These are phyloP conservation scores for Kurtzmaniella quercitrusa DNA, from an alignment of 1,139 yeast species.

Conservation along the genomic window DNA sequence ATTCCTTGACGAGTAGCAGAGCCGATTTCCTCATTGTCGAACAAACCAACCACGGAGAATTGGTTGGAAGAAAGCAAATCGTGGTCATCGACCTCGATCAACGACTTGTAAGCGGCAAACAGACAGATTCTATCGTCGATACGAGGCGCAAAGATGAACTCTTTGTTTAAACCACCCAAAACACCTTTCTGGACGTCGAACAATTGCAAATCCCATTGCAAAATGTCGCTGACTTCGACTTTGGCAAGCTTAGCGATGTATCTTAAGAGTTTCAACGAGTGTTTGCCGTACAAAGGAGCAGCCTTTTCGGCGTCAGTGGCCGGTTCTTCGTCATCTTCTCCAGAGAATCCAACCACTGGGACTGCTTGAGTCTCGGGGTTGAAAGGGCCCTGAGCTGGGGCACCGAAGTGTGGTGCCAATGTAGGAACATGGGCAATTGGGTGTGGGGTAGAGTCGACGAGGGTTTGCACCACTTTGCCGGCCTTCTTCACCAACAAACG, in stretches of 20 bases:
- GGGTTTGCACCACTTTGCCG: slow-evolving; percentile 32
- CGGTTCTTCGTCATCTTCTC: slow-evolving; percentile 25
- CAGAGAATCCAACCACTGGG: slow-evolving; percentile 52
- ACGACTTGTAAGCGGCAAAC: slow-evolving; percentile 51
- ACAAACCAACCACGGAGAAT: slow-evolving; percentile 49
- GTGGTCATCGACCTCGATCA: slow-evolving; percentile 37
- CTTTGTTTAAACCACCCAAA: slow-evolving; percentile 56
- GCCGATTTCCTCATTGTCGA: slow-evolving; percentile 64
- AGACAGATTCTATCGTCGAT: slow-evolving; percentile 66
- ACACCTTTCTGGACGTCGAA: slow-evolving; percentile 63
- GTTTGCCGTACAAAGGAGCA: slow-evolving; percentile 60
- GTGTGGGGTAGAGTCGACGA: slow-evolving; percentile 55
- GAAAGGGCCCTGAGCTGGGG: slow-evolving; percentile 45
- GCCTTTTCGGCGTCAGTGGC: slow-evolving; percentile 56
- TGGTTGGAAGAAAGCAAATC: slow-evolving; percentile 22
- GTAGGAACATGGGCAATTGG: slow-evolving; percentile 66
- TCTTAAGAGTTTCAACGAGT: slow-evolving; percentile 50
- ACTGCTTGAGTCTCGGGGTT: slow-evolving; percentile 60
- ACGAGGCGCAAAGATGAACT: slow-evolving; percentile 62
- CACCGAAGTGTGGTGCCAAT: slow-evolving; percentile 64
- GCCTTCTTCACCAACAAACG: slow-evolving; percentile 40
- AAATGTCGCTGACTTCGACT: slow-evolving; percentile 45
- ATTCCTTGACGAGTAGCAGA: slow-evolving; percentile 58
- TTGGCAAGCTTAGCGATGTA: slow-evolving; percentile 49
- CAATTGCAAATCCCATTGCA: slow-evolving; percentile 58